Evolutionary conservation across 176 grass and related monocot genomes (phyloP), one percentile per base, ranked within the genome.

Genomic region (Thinopyrum elongatum): DNA sequence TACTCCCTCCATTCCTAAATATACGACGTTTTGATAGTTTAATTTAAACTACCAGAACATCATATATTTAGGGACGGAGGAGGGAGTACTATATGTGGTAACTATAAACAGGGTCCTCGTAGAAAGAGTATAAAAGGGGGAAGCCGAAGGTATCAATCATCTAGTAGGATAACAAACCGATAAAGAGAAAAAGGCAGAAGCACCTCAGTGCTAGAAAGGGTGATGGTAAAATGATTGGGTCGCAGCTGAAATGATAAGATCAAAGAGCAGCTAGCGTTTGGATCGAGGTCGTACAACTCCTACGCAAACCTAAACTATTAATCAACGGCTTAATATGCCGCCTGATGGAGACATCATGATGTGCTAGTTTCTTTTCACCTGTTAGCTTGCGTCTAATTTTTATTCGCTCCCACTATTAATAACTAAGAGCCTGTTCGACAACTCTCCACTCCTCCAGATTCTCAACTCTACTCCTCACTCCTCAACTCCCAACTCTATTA

Each of bases 281-380:
- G 76, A 75, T 75, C 72, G 25, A 74, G 70, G 44, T 73, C 72
- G 64, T n/a, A 78, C 78, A 60, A 67, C 19, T 58, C 17, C 78
- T 61, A 65, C 73, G 75, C 59, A 60, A 79, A 71, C 67, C 34
- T 60, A 82, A 36, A 83, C 80, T 81, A 83, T 53, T 72, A 93
- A 87, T 83, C 74, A 76, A 76, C 9, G 41, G 68, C 80, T 86
- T 86, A 61, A 69, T 71, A 82, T 73, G 80, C 76, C 19, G 69
- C 80, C 84, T 89, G 89, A 91, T 69, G 64, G 79, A 65, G 89
- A 94, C 89, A 87, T 72, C 77, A 89, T 82, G 84, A 89, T 89
- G 81, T 87, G 81, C 70, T 61, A 66, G 66, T 89, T 84, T 68
- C 72, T 88, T 88, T 76, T 82, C 28, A 88, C 84, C 63, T 55